phyloP scores from a whole-genome alignment of 176 grass and related monocot species.

The Musa beccarii region DNA sequence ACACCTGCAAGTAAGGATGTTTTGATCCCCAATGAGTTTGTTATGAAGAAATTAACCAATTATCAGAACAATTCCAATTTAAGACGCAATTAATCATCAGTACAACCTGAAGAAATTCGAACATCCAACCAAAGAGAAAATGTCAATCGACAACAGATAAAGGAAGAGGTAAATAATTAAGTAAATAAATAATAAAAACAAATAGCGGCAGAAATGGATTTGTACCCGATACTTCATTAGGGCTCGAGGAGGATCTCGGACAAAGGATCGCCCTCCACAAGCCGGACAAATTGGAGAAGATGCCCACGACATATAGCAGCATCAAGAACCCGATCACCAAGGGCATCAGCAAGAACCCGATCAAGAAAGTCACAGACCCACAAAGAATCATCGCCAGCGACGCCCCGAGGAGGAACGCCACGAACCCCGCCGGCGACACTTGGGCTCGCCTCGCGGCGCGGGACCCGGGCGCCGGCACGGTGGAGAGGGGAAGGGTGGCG shows the following conservation, averaged over 20 bases:
- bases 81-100: too few species aligned
- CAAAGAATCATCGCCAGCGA: conserved; percentile 82
- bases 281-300: conserved; percentile 56
- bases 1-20: too few species aligned
- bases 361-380: conserved; percentile 73
- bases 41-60: too few species aligned
- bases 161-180: background rate
- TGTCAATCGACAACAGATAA: too few species aligned
- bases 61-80: too few species aligned
- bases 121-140: too few species aligned
- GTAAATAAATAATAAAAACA: background rate
- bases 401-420: conserved; percentile 56
- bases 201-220: background rate
- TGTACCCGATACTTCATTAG: conserved; percentile 26
- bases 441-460: background rate
- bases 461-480: background rate
- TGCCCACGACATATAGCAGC: conserved; percentile 55
- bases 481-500: conserved; percentile 22
- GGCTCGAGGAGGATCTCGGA: background rate
- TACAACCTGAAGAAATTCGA: too few species aligned
- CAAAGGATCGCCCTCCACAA: conserved; percentile 31
- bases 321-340: conserved; percentile 65
- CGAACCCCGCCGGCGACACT: conserved; percentile 32
- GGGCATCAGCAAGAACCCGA: conserved; percentile 83
- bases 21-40: too few species aligned